Conservation (phyloP, 768 basidiomycete genomes). For the Tricholoma matsutake region DNA sequence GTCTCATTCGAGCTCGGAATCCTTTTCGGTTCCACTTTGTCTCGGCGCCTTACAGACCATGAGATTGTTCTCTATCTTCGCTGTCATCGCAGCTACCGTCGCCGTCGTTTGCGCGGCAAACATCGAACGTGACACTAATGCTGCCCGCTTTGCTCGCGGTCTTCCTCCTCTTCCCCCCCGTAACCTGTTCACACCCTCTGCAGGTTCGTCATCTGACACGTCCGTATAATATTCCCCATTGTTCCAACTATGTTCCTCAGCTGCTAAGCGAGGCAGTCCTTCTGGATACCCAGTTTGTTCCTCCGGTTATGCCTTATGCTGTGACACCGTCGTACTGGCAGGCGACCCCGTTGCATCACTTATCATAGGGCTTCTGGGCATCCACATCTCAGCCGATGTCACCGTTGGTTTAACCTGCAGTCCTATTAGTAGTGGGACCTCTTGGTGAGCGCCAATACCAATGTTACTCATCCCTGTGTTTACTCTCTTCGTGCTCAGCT, state of each 20-base stretch:
- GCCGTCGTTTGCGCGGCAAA: conserved; percentile 32
- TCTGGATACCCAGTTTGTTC: conserved; percentile 39
- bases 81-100: conserved; percentile 36
- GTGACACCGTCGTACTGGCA: conserved; percentile 27
- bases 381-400: conserved; percentile 20
- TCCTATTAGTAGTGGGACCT: conserved; percentile 28
- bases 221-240: neutral
- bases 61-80: conserved; percentile 39
- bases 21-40: conserved; percentile 4
- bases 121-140: conserved; percentile 41
- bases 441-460: conserved; percentile 25
- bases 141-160: conserved; percentile 49
- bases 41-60: conserved; percentile 23
- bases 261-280: conserved; percentile 32
- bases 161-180: conserved; percentile 45
- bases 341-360: conserved; percentile 9
- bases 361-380: conserved; percentile 31
- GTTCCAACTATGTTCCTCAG: conserved; percentile 18
- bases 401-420: conserved; percentile 36
- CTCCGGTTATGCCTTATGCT: conserved; percentile 42
- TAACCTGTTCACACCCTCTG: conserved; percentile 31
- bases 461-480: neutral
- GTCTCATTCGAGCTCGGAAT: too few species aligned
- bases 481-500: conserved; percentile 19
- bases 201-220: conserved; percentile 22